Evolutionary conservation across 441 rosid species (phyloP), one percentile per base, ranked within the genome.

Genomic region (Eugenia klotzschiana): DNA sequence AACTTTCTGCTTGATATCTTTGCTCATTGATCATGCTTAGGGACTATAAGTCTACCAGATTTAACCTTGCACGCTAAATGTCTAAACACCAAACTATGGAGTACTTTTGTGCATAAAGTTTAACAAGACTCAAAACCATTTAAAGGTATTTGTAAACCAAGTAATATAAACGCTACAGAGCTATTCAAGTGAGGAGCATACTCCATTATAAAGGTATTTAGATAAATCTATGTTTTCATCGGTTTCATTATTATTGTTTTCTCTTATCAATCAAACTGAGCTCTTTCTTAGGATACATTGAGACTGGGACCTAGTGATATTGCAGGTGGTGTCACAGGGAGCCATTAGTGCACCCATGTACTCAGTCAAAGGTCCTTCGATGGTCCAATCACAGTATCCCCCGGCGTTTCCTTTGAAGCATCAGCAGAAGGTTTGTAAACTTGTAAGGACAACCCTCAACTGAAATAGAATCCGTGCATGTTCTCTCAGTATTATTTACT

Each of bases 351-450:
- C 98, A 26, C 99, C 98, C 80, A 95, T 94, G 95, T 96, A 90
- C 91, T 89, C 93, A 1, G 83, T 96, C 51, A 94, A 96, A 88
- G 99, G 99, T 83, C 97, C 99, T 46, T 89, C 95, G 0, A 96
- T 94, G 98, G 90, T 91, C 84, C 91, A 94, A 85, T 92, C 98
- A 26, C 87, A 86, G 25, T 96, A 94, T 85, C 94, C 98, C 2
- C 91, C 99, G 1, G 97, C 99, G 5, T 96, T 96, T 79, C 99
- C 99, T 37, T 87, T 96, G 79, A 96, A 94, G 88, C 99, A 94
- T 86, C 99, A 96, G 88, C 99, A 96, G 87, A 96, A 96, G 99
- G 99, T 96, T 84, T 49, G 90, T 73, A 69, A 57, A 52, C 72
- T 25, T 33, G 80, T 37, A 52, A 54, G 60, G 56, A 4, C 13